A percentile compares a stretch with the other conserved stretches of the same genome.
These are phyloP conservation scores for Moesziomyces parantarcticus DNA, from an alignment of 1,284 basidiomycete species.

Conservation along the genomic window DNA sequence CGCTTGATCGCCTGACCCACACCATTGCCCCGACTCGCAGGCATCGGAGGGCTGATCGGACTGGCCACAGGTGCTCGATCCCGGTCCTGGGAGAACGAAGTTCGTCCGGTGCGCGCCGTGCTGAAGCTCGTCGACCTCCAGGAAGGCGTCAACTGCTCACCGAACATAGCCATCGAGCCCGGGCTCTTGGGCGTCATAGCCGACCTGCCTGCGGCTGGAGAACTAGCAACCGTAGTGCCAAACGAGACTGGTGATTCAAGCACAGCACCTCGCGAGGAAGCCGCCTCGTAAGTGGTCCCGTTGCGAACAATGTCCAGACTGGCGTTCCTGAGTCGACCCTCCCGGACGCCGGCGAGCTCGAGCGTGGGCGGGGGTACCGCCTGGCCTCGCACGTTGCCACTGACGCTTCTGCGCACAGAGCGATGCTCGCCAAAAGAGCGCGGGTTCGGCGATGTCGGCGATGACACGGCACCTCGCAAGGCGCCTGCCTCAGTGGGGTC, in stretches of 20 bases:
- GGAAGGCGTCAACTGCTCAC: slow-evolving; percentile 27
- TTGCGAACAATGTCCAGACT: slow-evolving; percentile 26
- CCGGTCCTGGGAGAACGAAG: slow-evolving; percentile 45
- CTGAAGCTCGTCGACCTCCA: slow-evolving; percentile 31
- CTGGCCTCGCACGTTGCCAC: slow-evolving; percentile 16
- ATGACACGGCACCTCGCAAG: slow-evolving; percentile 2
- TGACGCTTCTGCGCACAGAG: slow-evolving; percentile 18
- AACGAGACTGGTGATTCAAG: slow-evolving; percentile 11
- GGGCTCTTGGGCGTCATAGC: slow-evolving; percentile 22
- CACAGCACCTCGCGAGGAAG: not conserved
- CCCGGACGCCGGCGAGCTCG: slow-evolving; percentile 5
- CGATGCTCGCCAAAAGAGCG: slow-evolving; percentile 42
- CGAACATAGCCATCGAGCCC: slow-evolving; percentile 6
- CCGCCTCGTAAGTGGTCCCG: slow-evolving; percentile 1
- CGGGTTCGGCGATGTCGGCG: slow-evolving; percentile 20
- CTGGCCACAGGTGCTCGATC: slow-evolving; percentile 42
- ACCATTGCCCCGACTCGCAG: slow-evolving; percentile 1
- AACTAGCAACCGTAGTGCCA: slow-evolving; percentile 4
- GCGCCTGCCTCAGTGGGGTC: slow-evolving; percentile 9
- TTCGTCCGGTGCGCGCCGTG: slow-evolving; percentile 15
- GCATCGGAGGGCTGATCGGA: slow-evolving; percentile 35
- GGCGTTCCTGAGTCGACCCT: slow-evolving; percentile 3
- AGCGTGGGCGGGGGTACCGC: slow-evolving; percentile 11
- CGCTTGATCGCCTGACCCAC: slow-evolving; percentile 29
- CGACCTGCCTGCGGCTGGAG: slow-evolving; percentile 8